phyloP scores from a whole-genome alignment of 2,329 filamentous ascomycete genomes.

The Penicillium sp. region DNA sequence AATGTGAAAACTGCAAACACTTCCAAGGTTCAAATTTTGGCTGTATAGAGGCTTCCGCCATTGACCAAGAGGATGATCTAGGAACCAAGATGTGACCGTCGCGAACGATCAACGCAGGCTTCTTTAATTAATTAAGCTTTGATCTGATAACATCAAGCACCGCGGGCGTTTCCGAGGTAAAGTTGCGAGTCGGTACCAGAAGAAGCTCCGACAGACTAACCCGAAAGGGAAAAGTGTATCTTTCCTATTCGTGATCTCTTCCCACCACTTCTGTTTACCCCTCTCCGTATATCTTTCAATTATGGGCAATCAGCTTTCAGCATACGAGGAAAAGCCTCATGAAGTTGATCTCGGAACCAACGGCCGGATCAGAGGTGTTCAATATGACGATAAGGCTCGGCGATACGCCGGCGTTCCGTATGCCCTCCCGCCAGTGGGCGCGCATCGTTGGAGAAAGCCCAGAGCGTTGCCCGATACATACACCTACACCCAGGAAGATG shows the following conservation, averaged over 20 bases:
- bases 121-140: too few species aligned
- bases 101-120: too few species aligned
- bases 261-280: not conserved
- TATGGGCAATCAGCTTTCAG: not conserved
- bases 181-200: not conserved
- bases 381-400: slow-evolving; percentile 27
- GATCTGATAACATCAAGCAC: too few species aligned
- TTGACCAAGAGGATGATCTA: too few species aligned
- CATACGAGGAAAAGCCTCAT: not conserved
- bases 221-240: not conserved
- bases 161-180: too few species aligned
- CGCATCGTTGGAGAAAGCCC: slow-evolving; percentile 44
- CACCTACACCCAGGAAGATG: slow-evolving; percentile 27
- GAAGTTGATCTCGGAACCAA: not conserved
- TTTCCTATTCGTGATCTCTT: not conserved
- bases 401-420: slow-evolving; percentile 42
- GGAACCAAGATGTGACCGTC: too few species aligned
- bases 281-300: not conserved
- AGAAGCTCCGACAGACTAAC: not conserved
- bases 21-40: too few species aligned
- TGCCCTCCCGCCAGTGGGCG: slow-evolving; percentile 42
- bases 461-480: slow-evolving; percentile 33
- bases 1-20: too few species aligned
- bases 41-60: too few species aligned
- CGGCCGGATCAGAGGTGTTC: slow-evolving; percentile 18